phyloP scores from a whole-genome alignment of 1,284 basidiomycete genomes.

The Sporisorium sorghi region DNA sequence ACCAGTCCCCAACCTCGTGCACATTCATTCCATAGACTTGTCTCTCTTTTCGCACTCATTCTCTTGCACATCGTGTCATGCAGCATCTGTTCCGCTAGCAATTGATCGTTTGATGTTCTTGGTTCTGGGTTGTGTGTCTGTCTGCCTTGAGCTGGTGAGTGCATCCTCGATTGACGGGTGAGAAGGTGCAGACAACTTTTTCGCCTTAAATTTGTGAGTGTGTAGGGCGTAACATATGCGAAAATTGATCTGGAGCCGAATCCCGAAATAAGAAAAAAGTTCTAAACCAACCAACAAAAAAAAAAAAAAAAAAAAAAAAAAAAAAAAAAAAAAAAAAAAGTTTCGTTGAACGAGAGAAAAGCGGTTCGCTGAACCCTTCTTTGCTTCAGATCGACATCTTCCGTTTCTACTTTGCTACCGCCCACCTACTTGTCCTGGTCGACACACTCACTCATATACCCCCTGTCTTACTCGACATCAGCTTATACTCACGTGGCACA shows the following conservation, averaged over 20 bases:
- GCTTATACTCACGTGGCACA: too few relatives aligned
- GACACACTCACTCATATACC: background rate
- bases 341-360: background rate
- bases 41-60: background rate
- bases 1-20: too few relatives aligned
- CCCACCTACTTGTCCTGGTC: background rate
- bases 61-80: background rate
- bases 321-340: background rate
- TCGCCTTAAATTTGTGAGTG: background rate
- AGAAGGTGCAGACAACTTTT: background rate
- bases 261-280: constrained; percentile 1
- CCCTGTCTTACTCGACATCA: too few relatives aligned
- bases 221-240: background rate
- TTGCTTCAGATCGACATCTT: background rate
- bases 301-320: background rate
- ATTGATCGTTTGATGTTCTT: too few relatives aligned
- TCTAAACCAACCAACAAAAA: background rate
- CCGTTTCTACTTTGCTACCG: background rate
- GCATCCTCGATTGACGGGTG: background rate
- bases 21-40: background rate
- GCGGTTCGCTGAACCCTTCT: constrained; percentile 8
- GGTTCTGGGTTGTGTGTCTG: background rate
- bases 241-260: background rate
- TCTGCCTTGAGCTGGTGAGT: background rate
- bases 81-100: background rate